Evolutionary conservation across 176 grass and related monocot species (phyloP), one percentile per base, ranked within the genome.

Genomic region (Oryza meyeriana): DNA sequence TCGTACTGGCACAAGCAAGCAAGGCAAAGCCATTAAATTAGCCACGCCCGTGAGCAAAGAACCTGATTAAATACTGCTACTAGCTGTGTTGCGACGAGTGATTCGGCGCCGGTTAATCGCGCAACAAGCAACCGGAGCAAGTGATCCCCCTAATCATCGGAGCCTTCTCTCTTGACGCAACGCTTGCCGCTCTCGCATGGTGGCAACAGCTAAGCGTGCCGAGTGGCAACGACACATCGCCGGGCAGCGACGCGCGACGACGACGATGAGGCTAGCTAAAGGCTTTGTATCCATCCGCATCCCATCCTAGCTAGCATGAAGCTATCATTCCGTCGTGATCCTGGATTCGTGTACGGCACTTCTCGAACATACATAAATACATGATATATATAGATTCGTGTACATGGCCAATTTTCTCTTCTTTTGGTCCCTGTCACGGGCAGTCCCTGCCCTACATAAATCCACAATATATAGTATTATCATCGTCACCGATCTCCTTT

Each of bases 331-430:
- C 22, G n/a, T 59, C n/a, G n/a, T 8, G 6, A 50, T 74, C 22
- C 8, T 55, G 71, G 27, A 34, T 75, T 69, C 71, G 71, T 68
- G 71, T 69, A 76, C 85, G 63, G 16, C 63, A 81, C 85, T 24
- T 75, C 62, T 20, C 45, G 27, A 20, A 5, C 24, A 14, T 2
- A 4, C 18, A 55, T 55, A 55, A 55, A 55, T 55, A 55, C 6
- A 52, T 52, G 17, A 17, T 20, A 20, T 2, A 9, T n/a, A 57
- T 25, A 59, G 9, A 25, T 59, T 24, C 55, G 9, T 59, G n/a
- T 63, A 30, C 24, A 39, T 18, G 24, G 10, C 40, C 30, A 27
- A 70, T 20, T 22, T 34, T 34, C 47, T 22, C 1, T 25, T 59
- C 8, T 59, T 59, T 10, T 3, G 55, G 65, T 28, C 38, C 75